A percentile compares a stretch with the other conserved stretches of the same genome.
phyloP scores from a whole-genome alignment of 2,329 filamentous ascomycete genomes.

The Colletotrichum costaricense region DNA sequence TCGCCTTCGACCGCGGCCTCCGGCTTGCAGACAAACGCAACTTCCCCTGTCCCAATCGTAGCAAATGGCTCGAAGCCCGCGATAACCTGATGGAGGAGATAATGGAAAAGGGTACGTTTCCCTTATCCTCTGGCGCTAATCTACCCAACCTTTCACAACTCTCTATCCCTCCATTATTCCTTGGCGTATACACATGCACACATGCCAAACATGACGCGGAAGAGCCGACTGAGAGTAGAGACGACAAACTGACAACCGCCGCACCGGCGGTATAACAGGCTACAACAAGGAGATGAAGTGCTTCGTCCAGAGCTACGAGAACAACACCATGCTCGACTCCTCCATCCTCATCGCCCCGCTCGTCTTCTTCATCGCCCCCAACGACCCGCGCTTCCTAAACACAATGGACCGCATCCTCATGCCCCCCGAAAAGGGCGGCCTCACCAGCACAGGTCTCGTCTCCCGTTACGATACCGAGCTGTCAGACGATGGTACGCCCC shows the following conservation, averaged over 20 bases:
- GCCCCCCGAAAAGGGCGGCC: constrained; percentile 78
- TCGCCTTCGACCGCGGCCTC: constrained; percentile 80
- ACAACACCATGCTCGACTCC: constrained; percentile 75
- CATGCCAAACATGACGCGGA: not conserved
- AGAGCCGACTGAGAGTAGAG: too few relatives aligned
- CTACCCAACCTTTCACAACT: not conserved
- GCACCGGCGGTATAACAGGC: constrained; percentile 49
- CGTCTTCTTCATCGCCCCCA: constrained; percentile 83
- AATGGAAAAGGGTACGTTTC: constrained; percentile 71
- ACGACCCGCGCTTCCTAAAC: constrained; percentile 79
- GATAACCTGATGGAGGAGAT: constrained; percentile 80
- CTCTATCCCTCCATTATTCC: not conserved
- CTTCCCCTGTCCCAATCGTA: constrained; percentile 78
- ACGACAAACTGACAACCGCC: not conserved
- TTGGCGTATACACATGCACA: too few relatives aligned
- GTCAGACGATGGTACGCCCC: constrained; percentile 73
- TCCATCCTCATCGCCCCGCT: constrained; percentile 81
- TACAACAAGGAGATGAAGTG: constrained; percentile 77
- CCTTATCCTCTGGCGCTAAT: not conserved
- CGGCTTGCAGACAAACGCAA: constrained; percentile 80
- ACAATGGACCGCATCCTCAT: constrained; percentile 79
- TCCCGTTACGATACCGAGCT: constrained; percentile 79
- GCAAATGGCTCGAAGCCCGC: constrained; percentile 73
- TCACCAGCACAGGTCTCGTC: constrained; percentile 80
- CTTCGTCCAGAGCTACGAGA: constrained; percentile 83